Evolutionary conservation across 1,284 basidiomycete genomes (phyloP), one percentile per base, ranked within the genome.

Genomic region (Phlebopus sp.): DNA sequence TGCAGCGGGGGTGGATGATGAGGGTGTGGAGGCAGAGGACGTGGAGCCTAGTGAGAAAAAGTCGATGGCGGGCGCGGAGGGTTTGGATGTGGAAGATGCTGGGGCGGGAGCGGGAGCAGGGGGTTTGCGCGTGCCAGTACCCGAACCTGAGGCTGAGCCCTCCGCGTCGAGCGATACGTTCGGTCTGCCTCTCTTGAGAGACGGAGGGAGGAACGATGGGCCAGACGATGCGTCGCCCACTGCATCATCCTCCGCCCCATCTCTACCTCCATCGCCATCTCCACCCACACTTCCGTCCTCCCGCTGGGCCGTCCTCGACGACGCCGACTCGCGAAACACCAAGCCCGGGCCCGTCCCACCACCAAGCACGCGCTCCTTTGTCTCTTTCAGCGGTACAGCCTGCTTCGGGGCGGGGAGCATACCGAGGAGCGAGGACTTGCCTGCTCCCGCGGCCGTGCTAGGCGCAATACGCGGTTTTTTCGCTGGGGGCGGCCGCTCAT

Each of bases 371-470:
- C 81, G 72, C 14, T 42, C 44, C 44, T 58, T 55, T 38, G 58
- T 63, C 51, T 49, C 43, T 18, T 55, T 44, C 29, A 55, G 47
- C 2, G 75, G 67, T 17, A 69, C 60, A 7, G 72, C 62, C 55
- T 78, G 76, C 66, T 84, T 89, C 4, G 87, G 88, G 0, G 82
- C 78, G 40, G 89, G 89, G 7, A 91, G 73, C 81, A 90, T 88
- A 2, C 77, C 76, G 21, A 90, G 60, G 39, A 91, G 63, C 2
- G 81, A 77, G 0, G 88, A 90, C 14, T 64, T 65, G 10, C 87
- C 85, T 34, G 79, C 79, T 5, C 82, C 80, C 9, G 52, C 21
- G 19, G 38, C 80, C 10, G 52, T 25, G 19, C 40, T 47, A 10
- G 73, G 59, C 32, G 72, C 68, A 37, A 80, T 62, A 39, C 78